Conservation (phyloP, 352 stramenopile species). For the Globisporangium yorkense region DNA sequence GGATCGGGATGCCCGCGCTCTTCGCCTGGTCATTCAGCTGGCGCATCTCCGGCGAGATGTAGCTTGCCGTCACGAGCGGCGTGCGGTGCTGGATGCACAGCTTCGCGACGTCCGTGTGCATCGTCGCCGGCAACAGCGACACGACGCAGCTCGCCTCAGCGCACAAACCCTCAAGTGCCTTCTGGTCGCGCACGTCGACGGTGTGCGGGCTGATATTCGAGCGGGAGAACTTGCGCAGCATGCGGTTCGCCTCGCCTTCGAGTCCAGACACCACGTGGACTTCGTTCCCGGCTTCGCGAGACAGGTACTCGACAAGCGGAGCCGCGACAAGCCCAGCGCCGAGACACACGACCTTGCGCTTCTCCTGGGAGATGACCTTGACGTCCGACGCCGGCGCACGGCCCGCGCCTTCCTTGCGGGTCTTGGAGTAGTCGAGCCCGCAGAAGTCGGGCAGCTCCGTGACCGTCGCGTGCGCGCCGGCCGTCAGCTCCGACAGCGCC, state of each 20-base stretch:
- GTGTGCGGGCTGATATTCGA: conserved; percentile 65
- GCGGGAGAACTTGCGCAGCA: conserved; percentile 62
- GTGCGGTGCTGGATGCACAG: conserved; percentile 83
- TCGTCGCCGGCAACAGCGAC: conserved; percentile 90
- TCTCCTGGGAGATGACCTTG: conserved; percentile 46
- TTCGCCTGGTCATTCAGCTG: conserved; percentile 66
- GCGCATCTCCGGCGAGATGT: conserved; percentile 93
- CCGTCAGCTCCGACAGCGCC: conserved; percentile 75
- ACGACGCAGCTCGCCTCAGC: conserved; percentile 91
- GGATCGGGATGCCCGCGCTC: conserved; percentile 83
- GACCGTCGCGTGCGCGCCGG: conserved; percentile 81
- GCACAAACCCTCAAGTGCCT: conserved; percentile 54
- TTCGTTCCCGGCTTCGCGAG: conserved; percentile 59
- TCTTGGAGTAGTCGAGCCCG: conserved; percentile 67
- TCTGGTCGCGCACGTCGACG: conserved; percentile 73
- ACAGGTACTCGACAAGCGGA: conserved; percentile 85
- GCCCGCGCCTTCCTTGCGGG: conserved; percentile 48
- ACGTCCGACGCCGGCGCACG: conserved; percentile 12
- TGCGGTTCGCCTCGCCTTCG: conserved; percentile 62
- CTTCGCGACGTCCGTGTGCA: conserved; percentile 90
- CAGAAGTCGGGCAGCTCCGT: conserved; percentile 78
- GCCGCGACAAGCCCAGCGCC: conserved; percentile 78
- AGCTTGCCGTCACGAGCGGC: conserved; percentile 94
- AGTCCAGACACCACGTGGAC: conserved; percentile 72
- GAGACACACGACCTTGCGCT: conserved; percentile 84